These are phyloP conservation scores for Lachancea mirantina DNA, from an alignment of 805 yeast species.

Conservation along the genomic window DNA sequence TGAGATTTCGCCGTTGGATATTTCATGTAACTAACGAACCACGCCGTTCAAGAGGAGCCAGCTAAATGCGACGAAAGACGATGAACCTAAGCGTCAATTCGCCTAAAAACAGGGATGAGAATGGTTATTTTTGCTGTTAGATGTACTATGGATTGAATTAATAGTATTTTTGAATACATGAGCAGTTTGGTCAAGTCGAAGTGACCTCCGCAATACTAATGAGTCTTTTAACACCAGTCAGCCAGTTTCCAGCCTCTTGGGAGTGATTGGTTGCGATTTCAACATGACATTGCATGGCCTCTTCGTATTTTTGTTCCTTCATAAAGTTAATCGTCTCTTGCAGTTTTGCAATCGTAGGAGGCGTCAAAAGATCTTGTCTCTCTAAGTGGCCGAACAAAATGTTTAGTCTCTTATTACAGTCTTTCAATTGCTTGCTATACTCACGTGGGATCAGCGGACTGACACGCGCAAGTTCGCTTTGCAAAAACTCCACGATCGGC, in stretches of 20 bases:
- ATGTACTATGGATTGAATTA: no score
- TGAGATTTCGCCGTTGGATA: no score
- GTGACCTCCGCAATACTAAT: constrained; percentile 62
- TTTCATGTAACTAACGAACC: no score
- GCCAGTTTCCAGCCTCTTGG: constrained; percentile 84
- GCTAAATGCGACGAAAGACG: no score
- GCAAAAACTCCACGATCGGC: constrained; percentile 54
- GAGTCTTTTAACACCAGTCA: constrained; percentile 82
- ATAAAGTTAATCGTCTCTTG: constrained; percentile 45
- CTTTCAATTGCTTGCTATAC: constrained; percentile 63
- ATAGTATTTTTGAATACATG: no score
- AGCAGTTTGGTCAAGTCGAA: no score
- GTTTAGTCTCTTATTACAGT: constrained; percentile 74
- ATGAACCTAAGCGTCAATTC: no score
- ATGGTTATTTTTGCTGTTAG: no score
- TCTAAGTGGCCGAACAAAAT: constrained; percentile 73
- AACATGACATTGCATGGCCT: constrained; percentile 50
- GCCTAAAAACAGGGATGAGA: no score
- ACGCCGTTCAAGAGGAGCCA: no score
- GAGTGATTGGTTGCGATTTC: constrained; percentile 58
- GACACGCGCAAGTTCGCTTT: constrained; percentile 48
- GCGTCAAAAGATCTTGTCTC: constrained; percentile 57
- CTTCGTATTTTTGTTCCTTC: constrained; percentile 44
- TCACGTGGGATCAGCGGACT: constrained; percentile 71
- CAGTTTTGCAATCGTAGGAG: constrained; percentile 49